These are phyloP conservation scores for Saccharomycopsis lassenensis DNA, from an alignment of 805 yeast genomes.

Conservation along the genomic window DNA sequence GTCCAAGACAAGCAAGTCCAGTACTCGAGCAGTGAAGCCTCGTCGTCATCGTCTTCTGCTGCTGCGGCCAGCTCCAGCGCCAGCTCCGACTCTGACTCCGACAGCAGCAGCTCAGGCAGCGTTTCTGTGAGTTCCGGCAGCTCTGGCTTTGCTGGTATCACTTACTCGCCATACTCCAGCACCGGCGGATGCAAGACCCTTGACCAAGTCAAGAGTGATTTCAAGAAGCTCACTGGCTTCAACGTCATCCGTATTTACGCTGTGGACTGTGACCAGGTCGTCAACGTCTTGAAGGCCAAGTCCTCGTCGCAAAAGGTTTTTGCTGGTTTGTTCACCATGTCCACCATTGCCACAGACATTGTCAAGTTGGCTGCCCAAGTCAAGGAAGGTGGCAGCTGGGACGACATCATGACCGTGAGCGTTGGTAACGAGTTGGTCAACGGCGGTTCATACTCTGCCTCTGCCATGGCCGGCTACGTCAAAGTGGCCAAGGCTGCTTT, in stretches of 20 bases:
- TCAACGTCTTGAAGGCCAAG: constrained; percentile 58
- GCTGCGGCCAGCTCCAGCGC: neutral
- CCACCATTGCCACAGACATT: constrained; percentile 42
- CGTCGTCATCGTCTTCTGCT: neutral
- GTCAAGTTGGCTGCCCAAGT: constrained; percentile 47
- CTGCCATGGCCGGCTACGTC: constrained; percentile 58
- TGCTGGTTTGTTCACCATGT: constrained; percentile 59
- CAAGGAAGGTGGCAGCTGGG: constrained; percentile 77
- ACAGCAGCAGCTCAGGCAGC: neutral
- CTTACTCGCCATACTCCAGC: constrained; percentile 69
- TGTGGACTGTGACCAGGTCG: constrained; percentile 78
- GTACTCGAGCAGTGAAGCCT: too few species aligned
- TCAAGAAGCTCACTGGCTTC: constrained; percentile 41
- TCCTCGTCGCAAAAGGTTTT: constrained; percentile 54
- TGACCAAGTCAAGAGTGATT: constrained; percentile 46
- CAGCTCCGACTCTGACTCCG: constrained; percentile 1
- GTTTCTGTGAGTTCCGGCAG: too few species aligned
- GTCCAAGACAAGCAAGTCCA: too few species aligned
- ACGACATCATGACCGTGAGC: constrained; percentile 62
- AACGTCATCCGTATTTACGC: constrained; percentile 69
- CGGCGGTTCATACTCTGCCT: constrained; percentile 62
- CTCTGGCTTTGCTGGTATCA: too few species aligned
- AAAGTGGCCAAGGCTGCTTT: constrained; percentile 60
- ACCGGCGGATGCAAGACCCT: constrained; percentile 61
- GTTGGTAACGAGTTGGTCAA: constrained; percentile 97